Base-by-base conservation (phyloP, 1,284 basidiomycete species). In the Rhodotorula sp. region DNA sequence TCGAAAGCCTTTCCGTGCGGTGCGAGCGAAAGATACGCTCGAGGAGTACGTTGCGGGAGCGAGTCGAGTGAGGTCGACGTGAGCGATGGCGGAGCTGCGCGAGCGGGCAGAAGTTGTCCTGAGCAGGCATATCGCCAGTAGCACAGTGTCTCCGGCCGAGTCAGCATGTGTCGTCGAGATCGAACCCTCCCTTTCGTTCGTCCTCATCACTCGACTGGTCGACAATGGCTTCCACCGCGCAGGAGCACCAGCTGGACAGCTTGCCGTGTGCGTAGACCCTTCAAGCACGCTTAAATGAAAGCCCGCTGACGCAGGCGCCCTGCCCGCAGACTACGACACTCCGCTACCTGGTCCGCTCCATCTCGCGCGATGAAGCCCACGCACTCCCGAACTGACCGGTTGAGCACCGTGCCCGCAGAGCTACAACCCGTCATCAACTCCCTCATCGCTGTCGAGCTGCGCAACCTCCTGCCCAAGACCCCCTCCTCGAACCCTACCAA, bases 241-340 rank as follows among this genome's bases (percentile, higher is more conserved):
- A 28, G 2, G 54, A 59, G n/a, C 44, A 58, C 31, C 58, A 53
- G 44, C 57, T 69, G 30, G 68, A 69, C 61, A 65, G 64, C 26
- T 37, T 69, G 47, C 68, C 68, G 0, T 69, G 68, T 69, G 15
- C n/a, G 68, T 20, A 10, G 28, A 26, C 28, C 28, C 16, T 15
- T 9, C 13, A 24, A 4, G 9, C 26, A 26, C 20, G 9, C 31
- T 8, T 6, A 22, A 37, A 22, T 1, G 48, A 22, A 59, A 58
- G 46, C 57, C 62, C 52, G 44, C 10, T 34, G 11, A 13, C 22
- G 26, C 53, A 7, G 24, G 28, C n/a, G 11, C 96, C 81, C 91
- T 92, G 30, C 84, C 96, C 67, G 92, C 94, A 20, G 97, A 97
- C 82, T 94, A 92, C 78, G 94, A 98, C 82, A 89, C 78, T 84